Conservation (phyloP, 192 early-diverging fungal genomes). For the Rhizophagus clarus region DNA sequence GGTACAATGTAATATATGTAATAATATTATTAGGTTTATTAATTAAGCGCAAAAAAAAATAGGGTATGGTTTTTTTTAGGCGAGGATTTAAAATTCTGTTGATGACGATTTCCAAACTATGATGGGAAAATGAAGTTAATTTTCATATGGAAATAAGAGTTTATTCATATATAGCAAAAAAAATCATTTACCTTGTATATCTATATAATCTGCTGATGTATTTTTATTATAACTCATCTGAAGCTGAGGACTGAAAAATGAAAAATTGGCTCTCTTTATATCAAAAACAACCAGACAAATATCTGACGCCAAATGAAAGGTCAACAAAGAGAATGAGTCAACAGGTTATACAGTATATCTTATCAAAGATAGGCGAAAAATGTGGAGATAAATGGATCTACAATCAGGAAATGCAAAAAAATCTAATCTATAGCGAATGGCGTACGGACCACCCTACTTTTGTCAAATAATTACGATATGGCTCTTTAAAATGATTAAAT, state of each 20-base stretch:
- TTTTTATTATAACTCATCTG: neutral
- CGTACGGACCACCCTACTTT: too few relatives aligned
- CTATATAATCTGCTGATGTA: neutral
- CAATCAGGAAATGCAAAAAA: neutral
- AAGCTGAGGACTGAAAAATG: neutral
- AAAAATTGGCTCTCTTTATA: neutral
- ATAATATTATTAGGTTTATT: too few relatives aligned
- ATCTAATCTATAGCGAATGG: neutral
- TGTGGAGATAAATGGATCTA: too few relatives aligned
- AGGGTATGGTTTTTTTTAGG: too few relatives aligned
- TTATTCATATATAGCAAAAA: neutral
- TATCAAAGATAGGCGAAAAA: too few relatives aligned
- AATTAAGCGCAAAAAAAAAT: too few relatives aligned
- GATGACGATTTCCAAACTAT: constrained; percentile 22
- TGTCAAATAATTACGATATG: neutral
- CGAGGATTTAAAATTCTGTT: neutral
- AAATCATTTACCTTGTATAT: neutral
- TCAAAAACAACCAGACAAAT: neutral
- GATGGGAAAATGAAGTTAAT: neutral
- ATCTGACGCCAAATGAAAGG: neutral
- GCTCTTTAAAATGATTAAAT: neutral
- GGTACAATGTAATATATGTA: neutral
- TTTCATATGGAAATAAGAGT: neutral
- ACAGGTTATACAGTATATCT: too few relatives aligned
- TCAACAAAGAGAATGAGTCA: too few relatives aligned